Evolutionary conservation across 2,329 filamentous ascomycete genomes (phyloP).

Genomic region (Macrophomina pseudophaseolina): DNA sequence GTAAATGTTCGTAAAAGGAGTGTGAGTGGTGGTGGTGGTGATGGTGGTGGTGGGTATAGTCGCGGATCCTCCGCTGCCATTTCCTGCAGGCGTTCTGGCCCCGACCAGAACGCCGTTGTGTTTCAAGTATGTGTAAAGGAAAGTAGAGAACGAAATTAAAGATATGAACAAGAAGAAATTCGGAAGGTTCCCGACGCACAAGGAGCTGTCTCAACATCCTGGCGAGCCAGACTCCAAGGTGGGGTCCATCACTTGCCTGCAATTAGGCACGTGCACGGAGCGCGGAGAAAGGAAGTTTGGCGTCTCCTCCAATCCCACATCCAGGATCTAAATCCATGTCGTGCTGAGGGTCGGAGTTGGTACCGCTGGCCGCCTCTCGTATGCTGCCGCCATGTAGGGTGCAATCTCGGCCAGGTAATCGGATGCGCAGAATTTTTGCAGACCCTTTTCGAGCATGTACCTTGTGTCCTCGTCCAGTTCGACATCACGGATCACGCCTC

Average conservation of each 20-base stretch:
- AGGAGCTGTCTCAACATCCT: constrained; percentile 24
- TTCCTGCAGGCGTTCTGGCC: background rate
- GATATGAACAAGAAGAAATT: constrained; percentile 22
- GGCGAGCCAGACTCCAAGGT: constrained; percentile 17
- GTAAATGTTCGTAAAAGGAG: constrained; percentile 20
- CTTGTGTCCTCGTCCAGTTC: constrained; percentile 75
- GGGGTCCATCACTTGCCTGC: constrained; percentile 11
- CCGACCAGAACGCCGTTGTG: constrained; percentile 7
- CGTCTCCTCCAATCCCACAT: constrained; percentile 12
- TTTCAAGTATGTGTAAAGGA: constrained; percentile 22
- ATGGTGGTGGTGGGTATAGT: constrained; percentile 12
- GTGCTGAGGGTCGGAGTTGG: constrained; percentile 24
- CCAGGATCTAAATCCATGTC: constrained; percentile 23
- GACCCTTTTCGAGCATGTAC: constrained; percentile 70
- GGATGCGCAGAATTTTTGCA: constrained; percentile 75
- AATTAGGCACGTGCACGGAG: constrained; percentile 15
- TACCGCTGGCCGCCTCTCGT: constrained; percentile 2
- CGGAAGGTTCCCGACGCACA: background rate
- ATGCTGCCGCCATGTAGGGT: constrained; percentile 52
- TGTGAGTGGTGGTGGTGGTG: constrained; percentile 10
- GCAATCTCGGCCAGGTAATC: constrained; percentile 86
- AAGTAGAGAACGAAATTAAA: constrained; percentile 25
- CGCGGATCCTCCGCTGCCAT: constrained; percentile 9
- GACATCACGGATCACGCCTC: constrained; percentile 61
- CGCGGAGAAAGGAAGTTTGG: constrained; percentile 8